Evolutionary conservation across 1,284 basidiomycete species (phyloP).

Genomic region (Butyriboletus appendiculatus): DNA sequence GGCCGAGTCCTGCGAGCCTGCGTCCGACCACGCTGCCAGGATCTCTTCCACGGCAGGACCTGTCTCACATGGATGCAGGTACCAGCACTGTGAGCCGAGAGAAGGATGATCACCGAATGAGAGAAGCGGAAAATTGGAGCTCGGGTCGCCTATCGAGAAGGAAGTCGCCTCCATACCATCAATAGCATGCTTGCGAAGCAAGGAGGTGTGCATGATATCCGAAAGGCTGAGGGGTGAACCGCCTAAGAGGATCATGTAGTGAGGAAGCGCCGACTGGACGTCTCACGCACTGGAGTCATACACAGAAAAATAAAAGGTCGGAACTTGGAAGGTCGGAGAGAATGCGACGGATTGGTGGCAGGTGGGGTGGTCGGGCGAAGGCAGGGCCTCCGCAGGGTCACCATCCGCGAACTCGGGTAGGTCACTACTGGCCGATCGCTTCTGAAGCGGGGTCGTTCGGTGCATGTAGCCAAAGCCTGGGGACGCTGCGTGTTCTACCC

Average conservation of each 20-base stretch:
- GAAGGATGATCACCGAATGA: constrained; percentile 84
- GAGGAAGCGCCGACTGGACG: background rate
- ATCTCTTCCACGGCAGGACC: constrained; percentile 65
- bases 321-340: constrained; percentile 75
- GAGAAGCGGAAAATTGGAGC: constrained; percentile 66
- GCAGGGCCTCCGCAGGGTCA: constrained; percentile 24
- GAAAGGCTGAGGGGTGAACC: constrained; percentile 61
- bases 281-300: constrained; percentile 61
- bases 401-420: constrained; percentile 34
- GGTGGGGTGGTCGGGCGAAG: constrained; percentile 33
- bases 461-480: constrained; percentile 51
- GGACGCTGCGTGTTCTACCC: constrained; percentile 54
- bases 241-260: constrained; percentile 42
- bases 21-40: constrained; percentile 45
- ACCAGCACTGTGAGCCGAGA: constrained; percentile 73
- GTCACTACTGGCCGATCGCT: constrained; percentile 3
- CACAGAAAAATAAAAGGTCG: constrained; percentile 76
- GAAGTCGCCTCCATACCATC: constrained; percentile 46
- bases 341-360: constrained; percentile 67
- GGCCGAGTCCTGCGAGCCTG: constrained; percentile 24
- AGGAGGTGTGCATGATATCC: constrained; percentile 53
- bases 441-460: constrained; percentile 31
- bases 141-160: constrained; percentile 53
- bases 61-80: constrained; percentile 82
- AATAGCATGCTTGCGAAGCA: constrained; percentile 56